Evolutionary conservation across 306 rosid genomes (phyloP).

Genomic region (Sphenostylis stenocarpa): DNA sequence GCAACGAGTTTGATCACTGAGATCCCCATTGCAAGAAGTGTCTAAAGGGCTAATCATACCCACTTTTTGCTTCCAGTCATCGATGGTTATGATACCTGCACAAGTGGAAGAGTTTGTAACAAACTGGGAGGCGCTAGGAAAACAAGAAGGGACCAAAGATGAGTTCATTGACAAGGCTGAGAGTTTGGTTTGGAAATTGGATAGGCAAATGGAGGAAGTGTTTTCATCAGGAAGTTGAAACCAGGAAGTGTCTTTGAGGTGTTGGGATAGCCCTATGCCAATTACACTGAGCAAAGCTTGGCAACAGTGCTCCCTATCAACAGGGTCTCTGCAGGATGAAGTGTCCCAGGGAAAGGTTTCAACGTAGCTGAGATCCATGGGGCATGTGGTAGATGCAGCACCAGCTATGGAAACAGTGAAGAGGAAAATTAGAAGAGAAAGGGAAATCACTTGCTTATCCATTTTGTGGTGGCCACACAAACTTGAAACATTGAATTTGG

Average conservation of each 20-base stretch:
- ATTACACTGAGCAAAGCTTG: conserved; percentile 69
- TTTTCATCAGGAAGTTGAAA: conserved; percentile 57
- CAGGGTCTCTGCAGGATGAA: conserved; percentile 47
- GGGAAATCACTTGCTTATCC: conserved; percentile 22
- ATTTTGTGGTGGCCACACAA: neutral
- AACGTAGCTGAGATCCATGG: conserved; percentile 72
- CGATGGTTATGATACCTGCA: conserved; percentile 52
- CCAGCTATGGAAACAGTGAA: neutral
- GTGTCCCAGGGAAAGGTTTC: conserved; percentile 77
- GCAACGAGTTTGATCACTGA: conserved; percentile 46
- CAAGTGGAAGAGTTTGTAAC: conserved; percentile 49
- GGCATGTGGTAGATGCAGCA: conserved; percentile 47
- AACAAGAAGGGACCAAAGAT: conserved; percentile 48
- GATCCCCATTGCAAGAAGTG: conserved; percentile 52
- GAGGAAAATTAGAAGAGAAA: conserved; percentile 17
- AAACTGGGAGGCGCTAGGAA: conserved; percentile 49
- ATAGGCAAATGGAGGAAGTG: conserved; percentile 63
- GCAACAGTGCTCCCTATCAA: conserved; percentile 55
- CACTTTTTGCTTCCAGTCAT: conserved; percentile 53
- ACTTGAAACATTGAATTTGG: neutral
- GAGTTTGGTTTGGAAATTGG: conserved; percentile 43
- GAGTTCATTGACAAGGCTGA: conserved; percentile 41
- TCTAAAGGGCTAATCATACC: conserved; percentile 45
- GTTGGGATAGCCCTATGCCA: conserved; percentile 70
- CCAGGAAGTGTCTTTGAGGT: conserved; percentile 55